Conservation (phyloP, 352 stramenopile genomes). For the Plasmopara viticola region DNA sequence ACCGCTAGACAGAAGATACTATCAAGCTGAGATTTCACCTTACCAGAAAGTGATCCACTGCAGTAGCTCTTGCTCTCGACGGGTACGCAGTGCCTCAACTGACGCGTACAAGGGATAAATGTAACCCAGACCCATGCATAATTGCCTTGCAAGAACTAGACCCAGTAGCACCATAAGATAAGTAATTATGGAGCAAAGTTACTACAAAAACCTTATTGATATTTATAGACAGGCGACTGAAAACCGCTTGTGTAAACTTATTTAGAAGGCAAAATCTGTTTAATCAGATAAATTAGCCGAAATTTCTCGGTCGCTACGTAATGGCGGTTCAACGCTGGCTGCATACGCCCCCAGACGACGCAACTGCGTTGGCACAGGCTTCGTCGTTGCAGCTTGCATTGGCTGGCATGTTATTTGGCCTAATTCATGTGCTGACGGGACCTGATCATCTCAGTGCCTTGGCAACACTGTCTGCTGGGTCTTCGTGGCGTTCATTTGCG, state of each 20-base stretch:
- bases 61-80: conserved; percentile 45
- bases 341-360: conserved; percentile 24
- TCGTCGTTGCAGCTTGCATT: conserved; percentile 32
- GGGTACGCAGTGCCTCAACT: conserved; percentile 30
- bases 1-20: neutral
- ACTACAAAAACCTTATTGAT: no score
- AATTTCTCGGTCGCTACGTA: neutral
- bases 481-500: conserved; percentile 66
- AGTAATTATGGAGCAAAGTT: no score
- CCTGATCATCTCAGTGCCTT: conserved; percentile 86
- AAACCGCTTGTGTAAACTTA: no score
- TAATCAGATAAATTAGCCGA: no score
- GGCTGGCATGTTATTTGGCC: conserved; percentile 54
- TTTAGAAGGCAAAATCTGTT: no score
- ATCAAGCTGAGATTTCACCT: neutral
- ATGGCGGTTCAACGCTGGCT: conserved; percentile 25
- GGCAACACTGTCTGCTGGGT: conserved; percentile 71
- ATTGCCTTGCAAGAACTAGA: conserved; percentile 35
- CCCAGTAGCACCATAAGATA: conserved; percentile 47
- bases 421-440: conserved; percentile 61
- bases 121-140: conserved; percentile 50
- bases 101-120: conserved; percentile 65
- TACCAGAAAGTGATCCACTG: conserved; percentile 67
- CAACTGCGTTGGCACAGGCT: conserved; percentile 29
- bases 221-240: no score